These are phyloP conservation scores for Microbotryum saponariae DNA, from an alignment of 1,284 basidiomycete genomes.

Conservation along the genomic window DNA sequence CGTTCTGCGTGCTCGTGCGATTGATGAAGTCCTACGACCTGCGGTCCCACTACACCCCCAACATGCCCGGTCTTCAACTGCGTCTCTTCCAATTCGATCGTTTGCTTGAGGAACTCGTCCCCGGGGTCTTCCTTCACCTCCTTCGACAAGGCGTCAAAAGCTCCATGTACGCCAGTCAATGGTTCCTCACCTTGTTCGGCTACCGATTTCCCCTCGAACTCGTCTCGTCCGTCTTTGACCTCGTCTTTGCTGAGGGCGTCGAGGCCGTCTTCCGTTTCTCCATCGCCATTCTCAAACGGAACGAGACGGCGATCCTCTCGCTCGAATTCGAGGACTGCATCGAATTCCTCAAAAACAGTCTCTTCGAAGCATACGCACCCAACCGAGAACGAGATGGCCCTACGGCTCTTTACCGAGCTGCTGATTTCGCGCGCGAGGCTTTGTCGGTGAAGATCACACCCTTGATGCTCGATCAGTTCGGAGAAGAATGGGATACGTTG, in stretches of 20 bases:
- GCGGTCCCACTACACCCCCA: conserved; percentile 89
- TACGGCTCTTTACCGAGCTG: conserved; percentile 53
- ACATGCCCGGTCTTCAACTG: conserved; percentile 94
- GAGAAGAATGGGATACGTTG: conserved; percentile 74
- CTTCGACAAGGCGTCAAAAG: conserved; percentile 87
- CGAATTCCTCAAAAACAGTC: conserved; percentile 63
- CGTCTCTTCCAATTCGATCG: conserved; percentile 88
- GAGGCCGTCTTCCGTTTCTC: conserved; percentile 96
- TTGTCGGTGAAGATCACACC: conserved; percentile 60
- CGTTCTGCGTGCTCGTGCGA: conserved; percentile 89
- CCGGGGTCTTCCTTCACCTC: conserved; percentile 84
- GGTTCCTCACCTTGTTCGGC: conserved; percentile 96
- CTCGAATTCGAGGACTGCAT: conserved; percentile 86
- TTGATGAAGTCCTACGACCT: conserved; percentile 97
- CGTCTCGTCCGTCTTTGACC: conserved; percentile 91
- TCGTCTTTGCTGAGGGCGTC: conserved; percentile 89
- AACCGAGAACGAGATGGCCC: conserved; percentile 36
- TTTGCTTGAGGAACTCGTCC: conserved; percentile 81
- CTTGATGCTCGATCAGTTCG: conserved; percentile 59
- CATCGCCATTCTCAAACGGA: conserved; percentile 74
- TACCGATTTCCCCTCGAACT: conserved; percentile 81
- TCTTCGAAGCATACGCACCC: conserved; percentile 72
- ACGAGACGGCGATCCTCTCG: conserved; percentile 66
- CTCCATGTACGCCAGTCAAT: conserved; percentile 84
- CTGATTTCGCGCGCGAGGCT: conserved; percentile 78